A percentile compares a stretch with the other conserved stretches of the same genome.
Evolutionary conservation across 2,329 filamentous ascomycete genomes (phyloP).

Genomic region (Claviceps capensis): DNA sequence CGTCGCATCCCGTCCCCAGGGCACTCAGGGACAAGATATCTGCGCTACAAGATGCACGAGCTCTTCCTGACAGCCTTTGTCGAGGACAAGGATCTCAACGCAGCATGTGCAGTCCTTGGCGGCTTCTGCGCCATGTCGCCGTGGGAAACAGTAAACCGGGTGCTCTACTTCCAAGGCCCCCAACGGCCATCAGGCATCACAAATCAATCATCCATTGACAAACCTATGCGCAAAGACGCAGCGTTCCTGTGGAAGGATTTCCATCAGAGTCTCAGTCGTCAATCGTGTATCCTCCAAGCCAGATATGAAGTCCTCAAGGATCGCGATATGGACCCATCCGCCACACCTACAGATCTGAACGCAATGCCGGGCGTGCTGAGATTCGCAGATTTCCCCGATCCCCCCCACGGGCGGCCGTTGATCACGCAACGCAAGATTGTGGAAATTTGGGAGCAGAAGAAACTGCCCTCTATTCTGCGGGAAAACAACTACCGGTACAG

Average conservation of each 20-base stretch:
- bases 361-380: slow-evolving; percentile 32
- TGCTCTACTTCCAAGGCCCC: slow-evolving; percentile 40
- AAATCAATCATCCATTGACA: slow-evolving; percentile 25
- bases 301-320: slow-evolving; percentile 39
- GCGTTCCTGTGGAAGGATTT: slow-evolving; percentile 37
- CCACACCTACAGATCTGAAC: slow-evolving; percentile 25
- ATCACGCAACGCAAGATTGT: slow-evolving; percentile 41
- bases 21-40: not conserved
- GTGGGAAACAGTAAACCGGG: slow-evolving; percentile 33
- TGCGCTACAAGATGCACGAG: slow-evolving; percentile 35
- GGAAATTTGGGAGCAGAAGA: slow-evolving; percentile 39
- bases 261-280: slow-evolving; percentile 38
- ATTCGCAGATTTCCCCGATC: slow-evolving; percentile 49
- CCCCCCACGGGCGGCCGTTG: slow-evolving; percentile 29
- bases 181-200: slow-evolving; percentile 30
- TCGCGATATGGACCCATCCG: slow-evolving; percentile 28
- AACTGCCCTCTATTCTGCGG: slow-evolving; percentile 31
- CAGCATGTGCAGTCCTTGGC: slow-evolving; percentile 37
- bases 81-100: slow-evolving; percentile 32
- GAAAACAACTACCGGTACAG: slow-evolving; percentile 39
- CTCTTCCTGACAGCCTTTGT: slow-evolving; percentile 44
- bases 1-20: not conserved
- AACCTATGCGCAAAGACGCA: slow-evolving; percentile 23
- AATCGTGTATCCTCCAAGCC: slow-evolving; percentile 43
- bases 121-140: slow-evolving; percentile 44